Base-by-base conservation (phyloP, 495 filamentous ascomycete species). In the Antarctomyces pellizariae region DNA sequence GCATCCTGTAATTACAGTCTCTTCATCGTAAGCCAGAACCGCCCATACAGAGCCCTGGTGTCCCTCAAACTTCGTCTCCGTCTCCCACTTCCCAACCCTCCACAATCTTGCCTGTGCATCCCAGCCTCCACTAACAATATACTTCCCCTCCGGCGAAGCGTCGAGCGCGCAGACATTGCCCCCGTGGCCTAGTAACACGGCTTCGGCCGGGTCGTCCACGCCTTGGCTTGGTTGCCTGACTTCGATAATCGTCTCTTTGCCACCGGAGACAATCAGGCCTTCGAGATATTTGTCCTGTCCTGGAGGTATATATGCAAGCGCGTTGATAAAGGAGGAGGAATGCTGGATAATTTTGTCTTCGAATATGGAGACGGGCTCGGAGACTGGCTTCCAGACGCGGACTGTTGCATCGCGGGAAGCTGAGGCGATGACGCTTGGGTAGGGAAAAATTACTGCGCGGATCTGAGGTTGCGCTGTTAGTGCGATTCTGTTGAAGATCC, bases 71-170 rank as follows among this genome's bases (percentile, higher is more conserved):
- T 76, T 49, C 11, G 67, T 58, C 26, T 71, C 57, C 8, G 55
- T 60, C 42, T 80, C 77, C 76, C 74, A 91, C 34, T 71, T 73
- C 5, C 67, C 66, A 18, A 75, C 46, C 24, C 41, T 54, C 78
- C 78, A 93, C 30, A 91, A 42, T 16, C 76, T 66, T 7, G 75
- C 78, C 19, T 79, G 71, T 20, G 64, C 62, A 45, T 99, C 89
- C 89, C 89, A 99, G 45, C 80, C 72, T n/a, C 79, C 86, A 40
- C 83, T 93, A 22, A 92, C 68, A 26, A 95, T 59, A 42, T 64
- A 71, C 10, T 48, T 61, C 2, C 65, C 67, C 28, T 73, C 66
- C 4, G 67, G 57, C 22, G 64, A 68, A 3, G 75, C 68, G 43
- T 92, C 80, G 16, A 99, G 48, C 1, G 83, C 55, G 43, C 83